These are phyloP conservation scores for Cucurbitaria berberidis DNA, from an alignment of 2,329 filamentous ascomycete genomes.

Conservation along the genomic window DNA sequence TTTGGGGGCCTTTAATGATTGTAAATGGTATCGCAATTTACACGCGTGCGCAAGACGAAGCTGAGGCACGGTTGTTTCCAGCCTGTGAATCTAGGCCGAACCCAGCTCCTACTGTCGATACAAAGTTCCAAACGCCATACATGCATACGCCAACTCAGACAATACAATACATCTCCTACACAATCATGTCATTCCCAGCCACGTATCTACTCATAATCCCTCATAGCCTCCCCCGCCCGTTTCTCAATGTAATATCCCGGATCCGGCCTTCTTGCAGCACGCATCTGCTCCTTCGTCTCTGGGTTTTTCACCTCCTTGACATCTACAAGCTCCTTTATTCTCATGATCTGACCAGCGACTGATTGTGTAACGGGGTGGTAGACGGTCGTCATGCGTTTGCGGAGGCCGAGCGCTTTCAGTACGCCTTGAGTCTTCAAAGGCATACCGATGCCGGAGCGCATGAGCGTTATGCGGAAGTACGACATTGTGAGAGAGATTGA, in stretches of 20 bases:
- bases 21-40: neutral
- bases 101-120: neutral
- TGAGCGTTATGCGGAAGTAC: constrained; percentile 89
- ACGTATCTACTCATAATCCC: constrained; percentile 13
- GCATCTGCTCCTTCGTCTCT: constrained; percentile 71
- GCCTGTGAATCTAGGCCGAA: neutral
- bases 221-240: constrained; percentile 33
- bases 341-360: constrained; percentile 88
- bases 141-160: neutral
- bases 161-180: neutral
- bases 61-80: neutral
- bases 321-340: constrained; percentile 88
- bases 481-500: constrained; percentile 60
- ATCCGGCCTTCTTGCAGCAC: constrained; percentile 74
- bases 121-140: neutral
- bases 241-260: constrained; percentile 81
- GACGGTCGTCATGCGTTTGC: constrained; percentile 82
- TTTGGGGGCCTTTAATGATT: too few species aligned
- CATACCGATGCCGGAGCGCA: constrained; percentile 88
- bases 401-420: constrained; percentile 82
- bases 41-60: neutral
- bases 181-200: neutral
- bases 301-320: constrained; percentile 76
- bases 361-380: constrained; percentile 84
- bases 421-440: constrained; percentile 77